Percentiles rank a stretch among this genome's conserved stretches.
phyloP scores from a whole-genome alignment of 1,284 basidiomycete genomes.

The Malassezia pachydermatis region DNA sequence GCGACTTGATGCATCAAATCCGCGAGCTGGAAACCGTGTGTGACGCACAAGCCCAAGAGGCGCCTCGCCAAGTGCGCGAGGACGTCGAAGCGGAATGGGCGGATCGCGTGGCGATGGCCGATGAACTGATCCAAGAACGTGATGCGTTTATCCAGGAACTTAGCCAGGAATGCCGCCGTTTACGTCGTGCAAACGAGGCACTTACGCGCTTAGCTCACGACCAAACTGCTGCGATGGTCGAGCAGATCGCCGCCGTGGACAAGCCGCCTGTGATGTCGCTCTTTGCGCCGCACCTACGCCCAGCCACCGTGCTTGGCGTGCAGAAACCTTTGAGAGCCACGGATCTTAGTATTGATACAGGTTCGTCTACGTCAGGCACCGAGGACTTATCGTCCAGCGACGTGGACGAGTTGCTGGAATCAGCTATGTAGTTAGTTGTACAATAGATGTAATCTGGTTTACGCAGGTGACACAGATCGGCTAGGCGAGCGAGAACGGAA shows the following conservation, averaged over 20 bases:
- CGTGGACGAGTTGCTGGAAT: constrained; percentile 15
- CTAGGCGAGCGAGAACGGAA: constrained; percentile 8
- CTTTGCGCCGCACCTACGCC: constrained; percentile 16
- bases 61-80: constrained; percentile 33
- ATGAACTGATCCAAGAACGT: constrained; percentile 18
- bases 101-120: constrained; percentile 11
- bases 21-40: constrained; percentile 37
- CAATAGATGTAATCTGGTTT: constrained; percentile 1
- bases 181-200: constrained; percentile 22
- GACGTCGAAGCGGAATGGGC: constrained; percentile 35
- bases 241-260: not conserved
- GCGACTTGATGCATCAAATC: constrained; percentile 23
- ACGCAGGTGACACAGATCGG: not conserved
- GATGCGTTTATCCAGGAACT: constrained; percentile 29
- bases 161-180: constrained; percentile 21
- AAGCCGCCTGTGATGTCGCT: constrained; percentile 12
- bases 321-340: not conserved
- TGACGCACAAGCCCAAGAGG: constrained; percentile 30
- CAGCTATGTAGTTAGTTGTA: constrained; percentile 7
- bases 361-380: not conserved
- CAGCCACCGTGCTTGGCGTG: constrained; percentile 12
- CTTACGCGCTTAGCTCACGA: constrained; percentile 29
- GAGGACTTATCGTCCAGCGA: constrained; percentile 6
- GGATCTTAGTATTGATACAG: constrained; percentile 5
- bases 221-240: constrained; percentile 29